Percentiles rank a stretch among this genome's conserved stretches.
Evolutionary conservation across 306 rosid species (phyloP).

Genomic region (Cicer pinnatifidum): DNA sequence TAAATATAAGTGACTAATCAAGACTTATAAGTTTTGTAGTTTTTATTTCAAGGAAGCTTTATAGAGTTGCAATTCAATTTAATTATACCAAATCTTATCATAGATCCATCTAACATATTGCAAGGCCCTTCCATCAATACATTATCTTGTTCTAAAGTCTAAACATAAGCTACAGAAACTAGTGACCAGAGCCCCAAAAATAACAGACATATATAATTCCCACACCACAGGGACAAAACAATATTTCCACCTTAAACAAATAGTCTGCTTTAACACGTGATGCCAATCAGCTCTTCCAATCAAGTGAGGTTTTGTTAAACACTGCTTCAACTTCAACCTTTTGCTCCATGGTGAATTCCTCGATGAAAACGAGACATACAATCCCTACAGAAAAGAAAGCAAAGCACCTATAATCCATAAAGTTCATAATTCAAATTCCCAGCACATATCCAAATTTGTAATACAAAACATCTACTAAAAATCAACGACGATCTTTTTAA

Average conservation of each 20-base stretch:
- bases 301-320: slow-evolving; percentile 53
- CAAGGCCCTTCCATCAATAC: background rate
- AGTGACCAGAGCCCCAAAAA: background rate
- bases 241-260: slow-evolving; percentile 61
- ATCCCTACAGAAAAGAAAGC: slow-evolving; percentile 58
- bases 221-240: slow-evolving; percentile 18
- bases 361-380: slow-evolving; percentile 56
- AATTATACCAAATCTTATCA: slow-evolving; percentile 4
- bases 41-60: slow-evolving; percentile 22
- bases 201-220: background rate
- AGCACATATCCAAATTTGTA: background rate
- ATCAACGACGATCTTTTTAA: background rate
- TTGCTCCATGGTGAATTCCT: slow-evolving; percentile 59
- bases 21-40: background rate
- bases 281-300: slow-evolving; percentile 61
- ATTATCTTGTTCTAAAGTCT: slow-evolving; percentile 15
- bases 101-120: slow-evolving; percentile 5
- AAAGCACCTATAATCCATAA: slow-evolving; percentile 22
- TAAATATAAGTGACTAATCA: slow-evolving; percentile 17
- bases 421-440: slow-evolving; percentile 21
- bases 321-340: slow-evolving; percentile 63
- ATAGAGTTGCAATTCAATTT: slow-evolving; percentile 16
- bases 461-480: slow-evolving; percentile 5
- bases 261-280: slow-evolving; percentile 47
- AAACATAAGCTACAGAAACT: slow-evolving; percentile 25